phyloP scores from a whole-genome alignment of 345 rosid genomes.

The Rhodamnia argentea region DNA sequence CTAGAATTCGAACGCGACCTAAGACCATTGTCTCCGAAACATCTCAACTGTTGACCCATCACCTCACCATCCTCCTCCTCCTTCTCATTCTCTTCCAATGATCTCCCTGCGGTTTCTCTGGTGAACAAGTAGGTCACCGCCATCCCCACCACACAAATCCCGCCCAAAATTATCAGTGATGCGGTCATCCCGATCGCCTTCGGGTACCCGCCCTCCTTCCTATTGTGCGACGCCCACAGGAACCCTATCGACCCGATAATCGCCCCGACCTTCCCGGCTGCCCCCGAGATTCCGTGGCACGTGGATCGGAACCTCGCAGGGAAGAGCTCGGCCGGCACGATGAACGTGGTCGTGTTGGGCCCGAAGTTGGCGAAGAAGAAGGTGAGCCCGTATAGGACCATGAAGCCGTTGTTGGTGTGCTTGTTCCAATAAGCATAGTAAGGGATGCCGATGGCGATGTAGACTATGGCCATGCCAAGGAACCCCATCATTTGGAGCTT shows the following conservation, averaged over 20 bases:
- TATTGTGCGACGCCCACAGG: slow-evolving; percentile 26
- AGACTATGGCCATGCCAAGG: neutral
- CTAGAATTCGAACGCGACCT: neutral
- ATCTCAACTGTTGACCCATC: neutral
- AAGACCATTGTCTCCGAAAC: neutral
- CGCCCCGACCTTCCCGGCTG: slow-evolving; percentile 67
- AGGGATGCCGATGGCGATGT: slow-evolving; percentile 8
- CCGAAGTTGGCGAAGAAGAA: slow-evolving; percentile 84
- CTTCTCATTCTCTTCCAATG: slow-evolving; percentile 60
- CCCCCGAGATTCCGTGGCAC: slow-evolving; percentile 75
- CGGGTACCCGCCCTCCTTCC: neutral
- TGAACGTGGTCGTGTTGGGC: slow-evolving; percentile 75
- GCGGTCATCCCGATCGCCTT: slow-evolving; percentile 25
- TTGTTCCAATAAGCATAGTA: slow-evolving; percentile 24
- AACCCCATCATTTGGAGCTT: neutral
- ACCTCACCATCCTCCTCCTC: neutral
- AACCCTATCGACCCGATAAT: slow-evolving; percentile 54
- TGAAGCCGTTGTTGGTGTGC: slow-evolving; percentile 15
- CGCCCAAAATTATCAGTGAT: slow-evolving; percentile 8
- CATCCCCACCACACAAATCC: neutral
- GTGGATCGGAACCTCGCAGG: slow-evolving; percentile 81
- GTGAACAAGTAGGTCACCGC: slow-evolving; percentile 40
- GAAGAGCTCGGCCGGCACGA: slow-evolving; percentile 71
- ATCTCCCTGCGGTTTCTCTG: slow-evolving; percentile 59
- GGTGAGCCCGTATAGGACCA: slow-evolving; percentile 35